These are phyloP conservation scores for Amylostereum areolatum DNA, from an alignment of 1,284 basidiomycete genomes.

Conservation along the genomic window DNA sequence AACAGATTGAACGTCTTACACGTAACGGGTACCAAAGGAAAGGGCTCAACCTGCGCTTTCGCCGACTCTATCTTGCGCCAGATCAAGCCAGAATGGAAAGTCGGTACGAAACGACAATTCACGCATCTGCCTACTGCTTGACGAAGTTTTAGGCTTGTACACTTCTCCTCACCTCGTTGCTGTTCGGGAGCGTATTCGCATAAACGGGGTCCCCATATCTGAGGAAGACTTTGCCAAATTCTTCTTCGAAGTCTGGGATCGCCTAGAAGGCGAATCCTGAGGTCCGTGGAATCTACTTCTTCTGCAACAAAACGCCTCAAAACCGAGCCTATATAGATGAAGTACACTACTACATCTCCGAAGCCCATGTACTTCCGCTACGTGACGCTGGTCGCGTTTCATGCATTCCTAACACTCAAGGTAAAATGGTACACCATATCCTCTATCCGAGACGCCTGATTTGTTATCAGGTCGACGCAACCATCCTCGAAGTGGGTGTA, in stretches of 20 bases:
- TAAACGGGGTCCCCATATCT: slow-evolving; percentile 86
- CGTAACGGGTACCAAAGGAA: slow-evolving; percentile 98
- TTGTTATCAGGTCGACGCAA: slow-evolving; percentile 63
- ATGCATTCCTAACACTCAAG: slow-evolving; percentile 78
- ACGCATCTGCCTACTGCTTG: background rate
- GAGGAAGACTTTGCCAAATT: slow-evolving; percentile 87
- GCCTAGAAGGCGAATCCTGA: slow-evolving; percentile 61
- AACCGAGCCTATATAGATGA: slow-evolving; percentile 32
- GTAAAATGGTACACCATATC: slow-evolving; percentile 27
- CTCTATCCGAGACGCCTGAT: background rate
- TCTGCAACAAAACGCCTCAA: background rate
- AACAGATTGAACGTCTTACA: slow-evolving; percentile 92
- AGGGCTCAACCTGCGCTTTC: slow-evolving; percentile 96
- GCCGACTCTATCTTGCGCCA: slow-evolving; percentile 70
- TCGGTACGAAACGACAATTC: slow-evolving; percentile 40
- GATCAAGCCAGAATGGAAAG: slow-evolving; percentile 61
- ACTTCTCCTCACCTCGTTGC: slow-evolving; percentile 97
- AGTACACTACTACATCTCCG: slow-evolving; percentile 50
- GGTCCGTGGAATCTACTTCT: slow-evolving; percentile 30
- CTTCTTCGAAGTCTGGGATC: slow-evolving; percentile 98
- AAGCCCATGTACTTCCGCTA: slow-evolving; percentile 96
- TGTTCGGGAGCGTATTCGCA: slow-evolving; percentile 92
- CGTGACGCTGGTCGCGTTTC: slow-evolving; percentile 89
- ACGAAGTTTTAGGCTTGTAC: slow-evolving; percentile 66
- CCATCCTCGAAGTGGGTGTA: slow-evolving; percentile 95